Evolutionary conservation across 306 rosid genomes (phyloP).

Genomic region (Ormosia semicastrata): DNA sequence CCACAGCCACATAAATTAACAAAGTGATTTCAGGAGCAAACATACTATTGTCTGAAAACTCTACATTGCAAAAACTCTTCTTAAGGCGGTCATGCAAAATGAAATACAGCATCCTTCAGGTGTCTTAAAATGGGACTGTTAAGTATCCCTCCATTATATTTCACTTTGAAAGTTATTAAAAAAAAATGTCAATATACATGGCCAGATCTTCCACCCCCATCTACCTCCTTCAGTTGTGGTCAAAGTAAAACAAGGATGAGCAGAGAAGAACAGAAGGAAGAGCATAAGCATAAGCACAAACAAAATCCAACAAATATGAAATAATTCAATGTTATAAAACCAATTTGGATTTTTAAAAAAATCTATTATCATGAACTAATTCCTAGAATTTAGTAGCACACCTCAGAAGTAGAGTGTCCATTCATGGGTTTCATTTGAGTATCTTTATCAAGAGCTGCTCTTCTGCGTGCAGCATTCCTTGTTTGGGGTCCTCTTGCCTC

Average conservation of each 20-base stretch:
- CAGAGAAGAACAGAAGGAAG: background rate
- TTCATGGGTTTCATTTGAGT: constrained; percentile 64
- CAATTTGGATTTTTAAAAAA: background rate
- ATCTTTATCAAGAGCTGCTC: constrained; percentile 86
- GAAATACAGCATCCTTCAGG: background rate
- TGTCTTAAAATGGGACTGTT: background rate
- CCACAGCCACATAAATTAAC: background rate
- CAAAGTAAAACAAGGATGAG: background rate
- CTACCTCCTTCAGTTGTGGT: background rate
- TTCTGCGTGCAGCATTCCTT: constrained; percentile 88
- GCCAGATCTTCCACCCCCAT: background rate
- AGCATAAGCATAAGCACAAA: background rate
- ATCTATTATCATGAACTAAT: background rate
- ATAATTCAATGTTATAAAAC: background rate
- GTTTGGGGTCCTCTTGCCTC: constrained; percentile 91
- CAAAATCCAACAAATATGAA: background rate
- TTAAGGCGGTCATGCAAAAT: background rate
- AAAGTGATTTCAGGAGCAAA: background rate
- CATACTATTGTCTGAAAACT: background rate
- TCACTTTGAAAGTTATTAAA: background rate
- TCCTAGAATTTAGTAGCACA: constrained; percentile 31
- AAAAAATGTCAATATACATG: background rate
- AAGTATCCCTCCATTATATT: background rate
- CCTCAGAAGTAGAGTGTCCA: constrained; percentile 98
- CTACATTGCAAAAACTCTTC: background rate